Percentiles rank a stretch among this genome's conserved stretches.
These are phyloP conservation scores for Peniophora sp. DNA, from an alignment of 1,284 basidiomycete species.

Conservation along the genomic window DNA sequence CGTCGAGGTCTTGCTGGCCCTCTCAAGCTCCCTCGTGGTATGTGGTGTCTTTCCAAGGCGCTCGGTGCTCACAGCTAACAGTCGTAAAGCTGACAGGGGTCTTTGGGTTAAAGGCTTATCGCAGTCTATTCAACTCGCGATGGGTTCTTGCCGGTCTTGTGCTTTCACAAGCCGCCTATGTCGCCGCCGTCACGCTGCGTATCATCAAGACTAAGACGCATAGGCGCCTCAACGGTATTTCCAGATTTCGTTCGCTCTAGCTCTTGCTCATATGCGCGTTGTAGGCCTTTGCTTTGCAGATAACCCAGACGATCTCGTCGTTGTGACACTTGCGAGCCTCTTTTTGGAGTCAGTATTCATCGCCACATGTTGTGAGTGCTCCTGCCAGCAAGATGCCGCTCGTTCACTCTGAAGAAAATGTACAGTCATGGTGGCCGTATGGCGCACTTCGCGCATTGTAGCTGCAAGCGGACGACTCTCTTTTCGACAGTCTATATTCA, in stretches of 20 bases:
- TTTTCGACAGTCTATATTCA: slow-evolving; percentile 37
- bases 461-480: slow-evolving; percentile 51
- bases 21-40: slow-evolving; percentile 32
- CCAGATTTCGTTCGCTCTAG: not conserved
- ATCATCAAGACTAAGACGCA: too few species aligned
- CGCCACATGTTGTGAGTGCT: slow-evolving; percentile 50
- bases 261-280: not conserved
- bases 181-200: too few species aligned
- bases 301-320: slow-evolving; percentile 22
- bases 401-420: slow-evolving; percentile 3
- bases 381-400: not conserved
- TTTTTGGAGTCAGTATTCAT: slow-evolving; percentile 50
- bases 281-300: slow-evolving; percentile 30
- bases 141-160: slow-evolving; percentile 31
- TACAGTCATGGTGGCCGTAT: slow-evolving; percentile 50
- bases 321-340: slow-evolving; percentile 40
- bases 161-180: not conserved
- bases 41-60: slow-evolving; percentile 3
- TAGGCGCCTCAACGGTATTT: not conserved
- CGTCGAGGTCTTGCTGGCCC: slow-evolving; percentile 5
- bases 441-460: slow-evolving; percentile 42
- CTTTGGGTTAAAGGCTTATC: slow-evolving; percentile 59
- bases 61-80: slow-evolving; percentile 1
- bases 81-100: slow-evolving; percentile 50
- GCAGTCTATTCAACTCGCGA: slow-evolving; percentile 51